Evolutionary conservation across 164 flowering plant genomes (phyloP).

Genomic region (Paratinospora sagittata): DNA sequence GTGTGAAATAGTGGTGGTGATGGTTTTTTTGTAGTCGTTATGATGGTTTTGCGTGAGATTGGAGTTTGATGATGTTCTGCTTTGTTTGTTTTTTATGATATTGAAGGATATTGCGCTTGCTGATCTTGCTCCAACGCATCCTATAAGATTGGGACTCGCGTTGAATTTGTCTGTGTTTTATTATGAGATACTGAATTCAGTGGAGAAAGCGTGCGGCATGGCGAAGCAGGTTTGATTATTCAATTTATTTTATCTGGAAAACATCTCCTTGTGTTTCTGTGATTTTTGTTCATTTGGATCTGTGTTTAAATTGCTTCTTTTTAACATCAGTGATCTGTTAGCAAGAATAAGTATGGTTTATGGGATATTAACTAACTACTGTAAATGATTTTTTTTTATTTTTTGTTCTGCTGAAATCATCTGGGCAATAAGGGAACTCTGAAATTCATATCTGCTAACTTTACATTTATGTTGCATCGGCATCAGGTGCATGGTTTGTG

Average conservation of each 20-base stretch:
- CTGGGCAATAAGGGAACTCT: background rate
- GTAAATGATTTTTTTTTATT: background rate
- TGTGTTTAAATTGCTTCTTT: background rate
- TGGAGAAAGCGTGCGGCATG: slow-evolving; percentile 75
- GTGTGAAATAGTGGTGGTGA: background rate
- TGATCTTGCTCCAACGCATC: slow-evolving; percentile 75
- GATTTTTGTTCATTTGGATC: background rate
- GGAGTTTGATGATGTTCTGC: slow-evolving; percentile 1
- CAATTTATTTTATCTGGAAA: background rate
- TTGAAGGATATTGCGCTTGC: slow-evolving; percentile 57
- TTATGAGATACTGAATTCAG: slow-evolving; percentile 61
- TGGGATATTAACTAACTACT: background rate
- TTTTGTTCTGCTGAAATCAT: background rate
- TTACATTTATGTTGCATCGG: background rate
- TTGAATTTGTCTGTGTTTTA: slow-evolving; percentile 72
- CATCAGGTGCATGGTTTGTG: background rate
- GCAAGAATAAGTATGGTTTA: background rate
- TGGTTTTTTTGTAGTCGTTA: background rate
- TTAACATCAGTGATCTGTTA: background rate
- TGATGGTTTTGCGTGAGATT: background rate
- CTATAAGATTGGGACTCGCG: slow-evolving; percentile 71
- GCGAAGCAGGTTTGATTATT: slow-evolving; percentile 33
- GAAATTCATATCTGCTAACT: background rate
- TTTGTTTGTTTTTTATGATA: background rate
- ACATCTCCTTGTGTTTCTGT: background rate